Conservation (phyloP, 495 filamentous ascomycete genomes). For the Podospora anserina region DNA sequence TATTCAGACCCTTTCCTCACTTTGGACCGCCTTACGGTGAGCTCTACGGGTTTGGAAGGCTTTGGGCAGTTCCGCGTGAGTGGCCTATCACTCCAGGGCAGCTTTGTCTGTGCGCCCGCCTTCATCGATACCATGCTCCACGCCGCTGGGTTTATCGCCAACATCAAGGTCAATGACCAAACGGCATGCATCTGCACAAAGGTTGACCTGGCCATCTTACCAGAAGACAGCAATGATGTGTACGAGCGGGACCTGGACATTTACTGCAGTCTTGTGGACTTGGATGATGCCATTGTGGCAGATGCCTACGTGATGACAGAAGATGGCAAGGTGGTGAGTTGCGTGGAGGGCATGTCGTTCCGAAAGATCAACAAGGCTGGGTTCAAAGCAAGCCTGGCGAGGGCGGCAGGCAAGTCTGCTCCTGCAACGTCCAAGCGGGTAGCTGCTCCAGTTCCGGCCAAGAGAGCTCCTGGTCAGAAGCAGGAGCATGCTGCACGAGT, state of each 20-base stretch:
- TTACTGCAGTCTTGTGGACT: neutral
- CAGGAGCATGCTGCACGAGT: neutral
- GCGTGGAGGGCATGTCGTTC: neutral
- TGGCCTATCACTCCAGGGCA: neutral
- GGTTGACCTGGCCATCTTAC: neutral
- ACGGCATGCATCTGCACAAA: neutral
- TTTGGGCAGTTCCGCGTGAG: neutral
- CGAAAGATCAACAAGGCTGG: neutral
- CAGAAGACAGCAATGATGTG: neutral
- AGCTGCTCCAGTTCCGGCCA: neutral
- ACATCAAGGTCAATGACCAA: neutral
- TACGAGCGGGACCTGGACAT: neutral
- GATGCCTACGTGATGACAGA: neutral
- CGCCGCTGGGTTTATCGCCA: conserved; percentile 2
- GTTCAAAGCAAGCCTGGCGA: neutral
- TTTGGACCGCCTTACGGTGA: neutral
- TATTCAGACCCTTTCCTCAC: neutral
- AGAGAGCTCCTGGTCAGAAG: neutral
- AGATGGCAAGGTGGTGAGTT: neutral
- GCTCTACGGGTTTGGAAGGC: neutral
- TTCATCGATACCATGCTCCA: conserved; percentile 1
- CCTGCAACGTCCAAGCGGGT: neutral
- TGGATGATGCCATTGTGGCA: neutral
- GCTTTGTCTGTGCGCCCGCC: neutral
- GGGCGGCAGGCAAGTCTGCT: neutral